Evolutionary conservation across 2,329 filamentous ascomycete genomes (phyloP).

Genomic region (Alternaria dauci): DNA sequence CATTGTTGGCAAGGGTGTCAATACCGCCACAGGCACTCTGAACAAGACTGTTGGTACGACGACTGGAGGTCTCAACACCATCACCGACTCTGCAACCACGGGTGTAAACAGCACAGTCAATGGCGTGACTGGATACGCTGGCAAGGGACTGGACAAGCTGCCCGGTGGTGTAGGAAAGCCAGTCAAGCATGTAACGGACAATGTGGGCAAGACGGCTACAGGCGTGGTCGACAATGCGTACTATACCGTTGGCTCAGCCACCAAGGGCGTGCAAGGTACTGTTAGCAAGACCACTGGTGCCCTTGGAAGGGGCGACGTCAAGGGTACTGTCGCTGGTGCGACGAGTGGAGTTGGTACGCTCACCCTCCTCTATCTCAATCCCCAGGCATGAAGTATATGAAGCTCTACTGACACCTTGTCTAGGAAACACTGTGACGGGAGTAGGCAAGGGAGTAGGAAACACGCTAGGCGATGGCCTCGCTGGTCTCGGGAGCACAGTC

Average conservation of each 20-base stretch:
- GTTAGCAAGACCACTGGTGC: slow-evolving; percentile 56
- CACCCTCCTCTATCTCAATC: background rate
- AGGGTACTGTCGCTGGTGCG: slow-evolving; percentile 50
- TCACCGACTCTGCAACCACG: slow-evolving; percentile 49
- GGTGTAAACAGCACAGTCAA: slow-evolving; percentile 49
- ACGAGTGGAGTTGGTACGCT: slow-evolving; percentile 44
- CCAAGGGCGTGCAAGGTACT: slow-evolving; percentile 54
- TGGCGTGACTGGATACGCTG: slow-evolving; percentile 48
- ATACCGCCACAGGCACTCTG: slow-evolving; percentile 45
- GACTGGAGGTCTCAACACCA: slow-evolving; percentile 47
- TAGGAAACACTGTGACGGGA: slow-evolving; percentile 50
- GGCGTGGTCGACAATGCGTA: slow-evolving; percentile 52
- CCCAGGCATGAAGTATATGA: background rate
- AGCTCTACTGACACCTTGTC: background rate
- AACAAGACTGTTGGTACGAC: slow-evolving; percentile 49
- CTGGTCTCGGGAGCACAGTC: slow-evolving; percentile 49
- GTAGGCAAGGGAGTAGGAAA: slow-evolving; percentile 46
- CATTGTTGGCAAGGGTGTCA: slow-evolving; percentile 45
- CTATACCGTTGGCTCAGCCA: slow-evolving; percentile 52
- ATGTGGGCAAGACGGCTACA: slow-evolving; percentile 54
- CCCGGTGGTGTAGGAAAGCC: slow-evolving; percentile 48
- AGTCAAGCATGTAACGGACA: slow-evolving; percentile 52
- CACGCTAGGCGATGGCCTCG: slow-evolving; percentile 51
- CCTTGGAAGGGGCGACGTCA: slow-evolving; percentile 54
- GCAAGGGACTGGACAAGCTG: slow-evolving; percentile 49